Conservation (phyloP, 352 stramenopile genomes). For the Globisporangium spinosum region DNA sequence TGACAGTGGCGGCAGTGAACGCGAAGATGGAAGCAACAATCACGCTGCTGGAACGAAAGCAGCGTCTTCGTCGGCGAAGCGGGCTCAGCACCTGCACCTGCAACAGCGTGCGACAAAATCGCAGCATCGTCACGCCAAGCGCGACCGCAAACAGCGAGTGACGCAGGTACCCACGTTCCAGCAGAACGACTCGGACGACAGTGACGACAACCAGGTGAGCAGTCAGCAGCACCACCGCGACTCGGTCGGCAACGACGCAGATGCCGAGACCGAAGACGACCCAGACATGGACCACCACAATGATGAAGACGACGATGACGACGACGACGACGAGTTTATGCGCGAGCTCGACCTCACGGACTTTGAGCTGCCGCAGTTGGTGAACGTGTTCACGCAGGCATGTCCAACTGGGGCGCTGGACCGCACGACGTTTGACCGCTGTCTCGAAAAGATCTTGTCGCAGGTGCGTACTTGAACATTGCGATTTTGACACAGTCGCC, state of each 20-base stretch:
- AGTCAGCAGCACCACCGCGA: constrained; percentile 18
- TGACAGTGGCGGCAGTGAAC: constrained; percentile 9
- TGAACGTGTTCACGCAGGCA: constrained; percentile 80
- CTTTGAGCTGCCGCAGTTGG: constrained; percentile 79
- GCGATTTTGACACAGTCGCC: neutral
- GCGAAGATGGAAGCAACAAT: neutral
- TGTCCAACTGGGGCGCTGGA: constrained; percentile 73
- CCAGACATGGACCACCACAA: constrained; percentile 19
- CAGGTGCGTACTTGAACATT: constrained; percentile 27
- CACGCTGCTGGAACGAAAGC: neutral
- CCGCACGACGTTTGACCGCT: constrained; percentile 58
- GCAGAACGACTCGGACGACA: constrained; percentile 4
- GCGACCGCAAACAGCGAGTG: constrained; percentile 8
- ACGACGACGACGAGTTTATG: constrained; percentile 31
- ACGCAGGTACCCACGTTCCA: constrained; percentile 15
- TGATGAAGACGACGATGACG: constrained; percentile 24
- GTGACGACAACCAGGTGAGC: constrained; percentile 21
- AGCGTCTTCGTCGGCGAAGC: constrained; percentile 3
- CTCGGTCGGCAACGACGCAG: constrained; percentile 20
- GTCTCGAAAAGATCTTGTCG: constrained; percentile 79
- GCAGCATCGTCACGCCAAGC: constrained; percentile 11
- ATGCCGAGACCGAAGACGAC: constrained; percentile 20
- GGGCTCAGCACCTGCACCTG: constrained; percentile 3
- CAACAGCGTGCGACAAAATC: neutral
- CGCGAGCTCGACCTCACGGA: constrained; percentile 72